phyloP scores from a whole-genome alignment of 2,329 filamentous ascomycete species.

The Microcera coccophila region DNA sequence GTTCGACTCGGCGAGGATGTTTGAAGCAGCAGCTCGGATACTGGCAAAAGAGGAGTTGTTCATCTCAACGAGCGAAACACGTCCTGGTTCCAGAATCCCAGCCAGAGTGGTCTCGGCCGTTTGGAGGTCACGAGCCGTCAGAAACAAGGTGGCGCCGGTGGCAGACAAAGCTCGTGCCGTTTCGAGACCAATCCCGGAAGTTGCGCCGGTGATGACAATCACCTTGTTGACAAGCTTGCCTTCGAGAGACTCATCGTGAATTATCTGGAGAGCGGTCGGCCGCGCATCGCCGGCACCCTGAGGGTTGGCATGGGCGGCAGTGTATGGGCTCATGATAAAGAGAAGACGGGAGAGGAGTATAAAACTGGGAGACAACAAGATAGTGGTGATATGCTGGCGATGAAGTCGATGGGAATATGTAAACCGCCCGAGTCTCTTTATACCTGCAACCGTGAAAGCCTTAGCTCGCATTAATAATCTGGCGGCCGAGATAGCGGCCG shows the following conservation, averaged over 20 bases:
- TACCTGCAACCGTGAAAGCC: too few relatives aligned
- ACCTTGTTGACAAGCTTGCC: constrained; percentile 35
- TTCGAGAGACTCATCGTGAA: constrained; percentile 15
- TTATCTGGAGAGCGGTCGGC: constrained; percentile 13
- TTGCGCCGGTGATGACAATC: constrained; percentile 41
- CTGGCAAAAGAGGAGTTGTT: constrained; percentile 24
- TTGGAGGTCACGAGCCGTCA: constrained; percentile 15
- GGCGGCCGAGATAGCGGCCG: not conserved
- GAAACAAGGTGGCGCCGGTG: constrained; percentile 28
- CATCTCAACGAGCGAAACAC: constrained; percentile 16
- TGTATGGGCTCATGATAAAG: constrained; percentile 1
- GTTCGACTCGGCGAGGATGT: not conserved
- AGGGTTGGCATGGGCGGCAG: constrained; percentile 4
- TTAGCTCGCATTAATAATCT: too few relatives aligned
- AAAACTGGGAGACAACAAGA: not conserved
- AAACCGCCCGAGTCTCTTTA: not conserved
- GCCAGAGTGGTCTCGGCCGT: constrained; percentile 14
- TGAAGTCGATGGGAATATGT: not conserved
- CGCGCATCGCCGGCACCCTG: constrained; percentile 10
- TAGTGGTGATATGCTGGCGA: not conserved
- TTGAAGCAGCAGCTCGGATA: constrained; percentile 18
- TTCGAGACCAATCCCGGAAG: constrained; percentile 41
- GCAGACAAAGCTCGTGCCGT: constrained; percentile 40
- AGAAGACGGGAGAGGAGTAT: not conserved
- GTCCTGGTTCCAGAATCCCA: constrained; percentile 8